A percentile compares a stretch with the other conserved stretches of the same genome.
Evolutionary conservation across 192 early-diverging fungal species (phyloP).

Genomic region (Dissophora globulifera): DNA sequence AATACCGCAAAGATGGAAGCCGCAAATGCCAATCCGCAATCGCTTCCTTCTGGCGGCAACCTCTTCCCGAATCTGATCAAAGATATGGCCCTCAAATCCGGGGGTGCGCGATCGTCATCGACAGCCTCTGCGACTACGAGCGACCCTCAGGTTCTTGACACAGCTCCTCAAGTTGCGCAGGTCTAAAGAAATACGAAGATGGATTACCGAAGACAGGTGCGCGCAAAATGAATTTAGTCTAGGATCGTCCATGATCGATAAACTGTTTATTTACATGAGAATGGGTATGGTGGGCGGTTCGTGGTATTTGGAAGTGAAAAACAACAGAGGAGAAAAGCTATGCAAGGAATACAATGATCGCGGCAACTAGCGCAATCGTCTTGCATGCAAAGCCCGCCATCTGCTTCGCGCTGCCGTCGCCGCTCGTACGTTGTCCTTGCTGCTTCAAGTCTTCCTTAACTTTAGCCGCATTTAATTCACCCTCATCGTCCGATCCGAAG

Average conservation of each 20-base stretch:
- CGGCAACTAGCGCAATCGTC: slow-evolving; percentile 22
- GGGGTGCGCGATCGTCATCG: background rate
- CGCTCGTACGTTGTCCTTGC: background rate
- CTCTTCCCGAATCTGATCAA: background rate
- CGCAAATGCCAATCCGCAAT: too few species aligned
- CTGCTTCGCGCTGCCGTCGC: background rate
- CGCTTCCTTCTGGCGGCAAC: background rate
- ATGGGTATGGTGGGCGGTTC: too few species aligned
- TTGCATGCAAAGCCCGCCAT: slow-evolving; percentile 8
- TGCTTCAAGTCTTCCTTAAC: too few species aligned
- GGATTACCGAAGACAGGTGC: too few species aligned
- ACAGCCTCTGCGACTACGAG: background rate
- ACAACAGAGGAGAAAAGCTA: slow-evolving; percentile 1
- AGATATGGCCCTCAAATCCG: background rate
- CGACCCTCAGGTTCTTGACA: background rate
- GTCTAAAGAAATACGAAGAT: too few species aligned
- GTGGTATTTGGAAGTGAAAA: slow-evolving; percentile 2
- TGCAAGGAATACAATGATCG: slow-evolving; percentile 26
- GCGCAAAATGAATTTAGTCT: too few species aligned
- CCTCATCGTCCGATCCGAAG: too few species aligned
- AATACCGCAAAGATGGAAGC: too few species aligned
- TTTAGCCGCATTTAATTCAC: too few species aligned
- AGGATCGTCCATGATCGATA: too few species aligned
- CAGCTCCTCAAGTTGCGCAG: too few species aligned
- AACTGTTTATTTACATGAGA: too few species aligned